Evolutionary conservation across 1,139 yeast species (phyloP), one percentile per base, ranked within the genome.

Genomic region (Blastobotrys persicus): DNA sequence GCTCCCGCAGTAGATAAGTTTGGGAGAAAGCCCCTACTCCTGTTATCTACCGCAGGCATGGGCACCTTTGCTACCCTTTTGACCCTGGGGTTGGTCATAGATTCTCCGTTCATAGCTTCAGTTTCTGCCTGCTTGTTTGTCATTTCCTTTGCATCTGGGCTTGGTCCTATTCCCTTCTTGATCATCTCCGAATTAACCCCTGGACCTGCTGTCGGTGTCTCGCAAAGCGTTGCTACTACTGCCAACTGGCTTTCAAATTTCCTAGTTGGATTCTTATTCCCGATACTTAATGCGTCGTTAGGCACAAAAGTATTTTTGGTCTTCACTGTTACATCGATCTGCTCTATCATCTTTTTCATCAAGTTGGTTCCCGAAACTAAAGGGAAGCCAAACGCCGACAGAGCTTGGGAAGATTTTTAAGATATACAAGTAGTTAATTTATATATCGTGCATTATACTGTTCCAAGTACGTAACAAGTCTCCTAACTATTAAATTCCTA

Each of bases 161-260:
- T 89, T 54, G 98, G 98, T 0, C 98, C 98, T 12, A 88, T 92
- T 46, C 98, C 98, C 31, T 91, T 91, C 69, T 71, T 91, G 56
- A 70, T 91, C 52, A 85, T 92, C n/a, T 81, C 95, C 6, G 98
- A 92, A 65, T 82, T 91, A 16, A 85, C 96, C 0, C 95, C 88
- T 51, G 73, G 80, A 1, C 79, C 80, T 49, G 94, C 92, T 2
- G 85, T 82, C 51, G 94, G 91, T 1, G 75, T 81, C 45, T 97
- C 98, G 1, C 98, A 92, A 68, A 84, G 95, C 63, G 84, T 88
- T 75, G 98, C 96, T 7, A 87, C 94, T 0, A 80, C 89, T 11
- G 79, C 88, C 72, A 92, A 91, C 66, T 91, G 98, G 97, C 60
- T 86, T 9, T 86, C 95, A 4, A 89, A 96, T 0, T 91, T 92